Percentiles rank a stretch among this genome's conserved stretches.
Evolutionary conservation across 2,329 filamentous ascomycete genomes (phyloP).

Genomic region (Penicillium capsulatum): DNA sequence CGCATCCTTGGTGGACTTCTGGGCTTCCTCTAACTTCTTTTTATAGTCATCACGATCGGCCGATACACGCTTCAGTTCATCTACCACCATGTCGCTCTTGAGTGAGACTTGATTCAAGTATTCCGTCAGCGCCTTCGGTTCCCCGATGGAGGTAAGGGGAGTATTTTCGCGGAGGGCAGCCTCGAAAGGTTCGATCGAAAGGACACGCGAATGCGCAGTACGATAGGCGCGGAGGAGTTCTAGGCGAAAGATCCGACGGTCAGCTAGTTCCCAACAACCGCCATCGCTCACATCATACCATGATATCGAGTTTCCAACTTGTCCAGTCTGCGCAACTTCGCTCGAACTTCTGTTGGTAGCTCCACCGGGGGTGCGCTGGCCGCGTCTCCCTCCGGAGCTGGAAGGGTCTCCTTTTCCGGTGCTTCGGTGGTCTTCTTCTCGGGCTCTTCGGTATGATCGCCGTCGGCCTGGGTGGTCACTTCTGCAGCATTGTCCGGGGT

Average conservation of each 20-base stretch:
- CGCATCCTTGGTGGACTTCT: constrained; percentile 59
- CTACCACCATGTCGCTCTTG: constrained; percentile 88
- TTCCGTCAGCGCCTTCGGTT: constrained; percentile 78
- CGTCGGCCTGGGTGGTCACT: constrained; percentile 11
- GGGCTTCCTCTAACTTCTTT: constrained; percentile 66
- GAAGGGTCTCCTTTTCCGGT: constrained; percentile 7
- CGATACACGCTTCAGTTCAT: constrained; percentile 83
- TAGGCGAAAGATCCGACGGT: too few species aligned
- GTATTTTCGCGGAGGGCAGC: constrained; percentile 87
- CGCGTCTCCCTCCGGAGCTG: constrained; percentile 22
- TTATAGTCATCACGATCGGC: constrained; percentile 76
- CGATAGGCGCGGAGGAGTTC: constrained; percentile 89
- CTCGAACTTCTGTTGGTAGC: constrained; percentile 68
- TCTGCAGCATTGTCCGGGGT: constrained; percentile 34
- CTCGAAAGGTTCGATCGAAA: constrained; percentile 90
- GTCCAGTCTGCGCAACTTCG: constrained; percentile 78
- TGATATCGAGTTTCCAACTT: constrained; percentile 84
- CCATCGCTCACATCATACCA: constrained; percentile 48
- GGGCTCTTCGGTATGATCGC: constrained; percentile 21
- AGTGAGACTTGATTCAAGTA: constrained; percentile 83
- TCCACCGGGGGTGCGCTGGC: constrained; percentile 44
- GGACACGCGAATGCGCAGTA: constrained; percentile 79
- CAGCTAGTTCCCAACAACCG: neutral
- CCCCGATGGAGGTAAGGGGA: constrained; percentile 79
- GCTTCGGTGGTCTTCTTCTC: constrained; percentile 19